These are phyloP conservation scores for Penicillium sp. DNA, from an alignment of 2,329 filamentous ascomycete genomes.

Conservation along the genomic window DNA sequence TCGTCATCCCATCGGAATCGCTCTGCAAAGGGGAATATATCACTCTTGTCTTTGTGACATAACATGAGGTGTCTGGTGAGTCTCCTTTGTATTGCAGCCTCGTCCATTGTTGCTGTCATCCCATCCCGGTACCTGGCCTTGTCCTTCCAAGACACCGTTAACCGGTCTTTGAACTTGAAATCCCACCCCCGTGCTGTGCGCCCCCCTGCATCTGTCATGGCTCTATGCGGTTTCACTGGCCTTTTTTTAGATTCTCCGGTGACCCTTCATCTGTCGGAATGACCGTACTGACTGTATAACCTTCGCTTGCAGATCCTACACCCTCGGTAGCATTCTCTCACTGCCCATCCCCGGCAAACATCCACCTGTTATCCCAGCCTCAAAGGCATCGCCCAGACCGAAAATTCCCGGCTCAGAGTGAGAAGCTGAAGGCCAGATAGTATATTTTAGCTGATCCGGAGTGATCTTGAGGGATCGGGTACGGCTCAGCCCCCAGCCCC, in stretches of 20 bases:
- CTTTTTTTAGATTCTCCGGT: slow-evolving; percentile 21
- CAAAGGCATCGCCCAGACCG: not conserved
- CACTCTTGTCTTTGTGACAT: slow-evolving; percentile 7
- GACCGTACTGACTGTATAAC: slow-evolving; percentile 17
- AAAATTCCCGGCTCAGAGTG: not conserved
- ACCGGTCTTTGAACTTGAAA: slow-evolving; percentile 14
- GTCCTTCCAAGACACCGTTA: slow-evolving; percentile 18
- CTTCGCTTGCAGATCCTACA: slow-evolving; percentile 16
- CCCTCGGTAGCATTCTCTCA: slow-evolving; percentile 14
- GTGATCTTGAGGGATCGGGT: slow-evolving; percentile 16
- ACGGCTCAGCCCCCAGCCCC: slow-evolving; percentile 13
- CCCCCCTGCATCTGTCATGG: slow-evolving; percentile 26
- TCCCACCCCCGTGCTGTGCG: not conserved
- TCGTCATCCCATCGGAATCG: not conserved
- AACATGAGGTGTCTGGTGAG: slow-evolving; percentile 26
- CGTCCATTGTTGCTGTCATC: slow-evolving; percentile 15
- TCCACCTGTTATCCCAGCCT: not conserved
- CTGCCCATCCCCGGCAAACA: not conserved
- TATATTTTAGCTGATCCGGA: not conserved
- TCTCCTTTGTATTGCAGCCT: slow-evolving; percentile 5
- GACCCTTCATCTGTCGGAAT: slow-evolving; percentile 10
- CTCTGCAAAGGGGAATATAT: not conserved
- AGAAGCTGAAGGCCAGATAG: slow-evolving; percentile 1
- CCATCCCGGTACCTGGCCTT: slow-evolving; percentile 15
- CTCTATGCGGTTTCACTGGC: slow-evolving; percentile 23